A percentile compares a stretch with the other conserved stretches of the same genome.
Evolutionary conservation across 352 stramenopile species (phyloP).

Genomic region (Aphanomyces euteiches): DNA sequence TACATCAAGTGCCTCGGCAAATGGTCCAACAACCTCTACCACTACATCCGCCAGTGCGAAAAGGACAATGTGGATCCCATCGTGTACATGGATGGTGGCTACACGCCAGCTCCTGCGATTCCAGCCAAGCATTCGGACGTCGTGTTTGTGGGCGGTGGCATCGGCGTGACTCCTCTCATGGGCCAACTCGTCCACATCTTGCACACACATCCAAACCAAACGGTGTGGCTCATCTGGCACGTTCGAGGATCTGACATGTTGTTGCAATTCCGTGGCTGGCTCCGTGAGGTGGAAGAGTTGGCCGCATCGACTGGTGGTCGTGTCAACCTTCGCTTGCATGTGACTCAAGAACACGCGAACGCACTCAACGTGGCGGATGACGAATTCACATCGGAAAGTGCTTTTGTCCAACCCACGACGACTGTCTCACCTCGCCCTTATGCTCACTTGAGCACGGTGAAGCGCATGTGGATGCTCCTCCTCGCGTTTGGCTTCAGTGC

Average conservation of each 20-base stretch:
- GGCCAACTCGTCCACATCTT: conserved; percentile 20
- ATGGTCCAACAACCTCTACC: conserved; percentile 35
- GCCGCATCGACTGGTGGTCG: background rate
- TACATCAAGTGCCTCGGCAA: conserved; percentile 32
- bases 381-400: background rate
- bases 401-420: background rate
- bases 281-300: conserved; percentile 1
- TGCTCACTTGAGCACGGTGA: background rate
- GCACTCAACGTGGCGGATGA: background rate
- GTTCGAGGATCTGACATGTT: background rate
- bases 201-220: conserved; percentile 7
- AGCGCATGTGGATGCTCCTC: conserved; percentile 78
- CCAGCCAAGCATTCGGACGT: conserved; percentile 36
- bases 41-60: conserved; percentile 36
- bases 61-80: conserved; percentile 32
- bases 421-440: conserved; percentile 20
- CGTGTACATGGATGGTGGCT: conserved; percentile 40
- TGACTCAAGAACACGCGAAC: conserved; percentile 6
- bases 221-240: conserved; percentile 26
- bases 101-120: conserved; percentile 26
- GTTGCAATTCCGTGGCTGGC: conserved; percentile 21
- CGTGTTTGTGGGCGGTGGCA: conserved; percentile 37
- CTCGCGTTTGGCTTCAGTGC: conserved; percentile 77
- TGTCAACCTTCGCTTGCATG: conserved; percentile 13
- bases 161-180: conserved; percentile 33